Evolutionary conservation across 805 yeast species (phyloP), one percentile per base, ranked within the genome.

Genomic region (Candida hungchunana): DNA sequence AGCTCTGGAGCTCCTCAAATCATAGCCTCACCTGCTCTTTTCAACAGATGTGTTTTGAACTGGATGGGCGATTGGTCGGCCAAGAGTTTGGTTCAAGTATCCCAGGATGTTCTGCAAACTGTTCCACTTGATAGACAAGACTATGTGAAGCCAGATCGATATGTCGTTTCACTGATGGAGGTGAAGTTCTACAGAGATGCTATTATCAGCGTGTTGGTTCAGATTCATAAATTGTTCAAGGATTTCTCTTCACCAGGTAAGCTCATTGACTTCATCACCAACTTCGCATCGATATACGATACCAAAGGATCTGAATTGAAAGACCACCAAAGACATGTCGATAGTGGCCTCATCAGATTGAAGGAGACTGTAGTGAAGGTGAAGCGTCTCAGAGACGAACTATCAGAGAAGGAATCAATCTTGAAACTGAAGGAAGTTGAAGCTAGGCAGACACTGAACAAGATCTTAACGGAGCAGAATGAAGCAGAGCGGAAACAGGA

Each of bases 401-500:
- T 90, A 4, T 68, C 79, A 0, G 59, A 50, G 18, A 82, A 86
- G 51, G 71, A 74, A 41, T 45, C 37, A 2, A 62, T 60, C 16
- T 64, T 90, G 20, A 54, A 56, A 15, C 36, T 25, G 0, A 90
- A 88, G 43, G 85, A 82, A 38, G 47, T 58, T 11, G 84, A 82
- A 44, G 95, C 96, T 0, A 71, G 75, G 39, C 59, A 60, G 18
- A 83, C 86, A 70, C 68, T 90, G 26, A 76, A 79, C 49, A 75
- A 66, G 36, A 86, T 90, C 84, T 69, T 90, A 11, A 60, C 69
- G 1, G 94, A 87, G 28, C 97, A 90, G 54, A 87, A 85, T 52
- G 95, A 87, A 48, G 90, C 97, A 0, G 97, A 90, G 55, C 67
- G 96, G 44, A 87, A 82, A 47, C 82, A 83, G 40, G 95, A 84